These are phyloP conservation scores for Quercus bicolor DNA, from an alignment of 306 rosid species.

Conservation along the genomic window DNA sequence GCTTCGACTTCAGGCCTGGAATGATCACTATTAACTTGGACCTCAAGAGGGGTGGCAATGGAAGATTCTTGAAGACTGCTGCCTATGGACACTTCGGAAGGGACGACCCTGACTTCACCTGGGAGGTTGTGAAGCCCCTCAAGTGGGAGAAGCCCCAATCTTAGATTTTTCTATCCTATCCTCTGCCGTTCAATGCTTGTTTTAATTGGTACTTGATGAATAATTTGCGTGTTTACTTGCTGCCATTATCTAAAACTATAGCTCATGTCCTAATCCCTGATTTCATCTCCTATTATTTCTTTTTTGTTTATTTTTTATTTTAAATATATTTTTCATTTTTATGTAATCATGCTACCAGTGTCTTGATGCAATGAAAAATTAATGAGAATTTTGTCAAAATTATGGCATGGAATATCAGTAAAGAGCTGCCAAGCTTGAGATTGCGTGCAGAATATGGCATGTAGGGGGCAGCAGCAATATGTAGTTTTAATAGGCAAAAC, in stretches of 20 bases:
- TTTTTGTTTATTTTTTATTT: conserved; percentile 2
- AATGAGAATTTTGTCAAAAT: conserved; percentile 28
- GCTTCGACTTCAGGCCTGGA: conserved; percentile 95
- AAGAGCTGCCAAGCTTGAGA: not conserved
- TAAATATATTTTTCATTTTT: conserved; percentile 23
- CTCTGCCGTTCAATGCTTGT: conserved; percentile 20
- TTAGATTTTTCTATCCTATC: conserved; percentile 16
- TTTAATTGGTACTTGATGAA: conserved; percentile 44
- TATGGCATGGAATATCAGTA: conserved; percentile 17
- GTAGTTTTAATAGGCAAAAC: not conserved
- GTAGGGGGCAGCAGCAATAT: not conserved
- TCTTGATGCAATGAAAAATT: conserved; percentile 26
- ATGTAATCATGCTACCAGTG: conserved; percentile 28
- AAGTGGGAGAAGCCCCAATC: conserved; percentile 92
- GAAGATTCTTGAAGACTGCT: conserved; percentile 90
- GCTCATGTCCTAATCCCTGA: conserved; percentile 30
- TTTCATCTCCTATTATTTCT: not conserved
- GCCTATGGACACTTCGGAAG: conserved; percentile 99
- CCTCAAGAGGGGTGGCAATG: conserved; percentile 85
- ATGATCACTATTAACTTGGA: conserved; percentile 95
- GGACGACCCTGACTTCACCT: conserved; percentile 95
- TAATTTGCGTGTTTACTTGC: conserved; percentile 45
- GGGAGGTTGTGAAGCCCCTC: conserved; percentile 99
- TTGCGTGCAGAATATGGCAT: not conserved
- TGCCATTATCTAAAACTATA: conserved; percentile 21